Base-by-base conservation (phyloP, 1,284 basidiomycete genomes). In the Clitocybe nebularis region DNA sequence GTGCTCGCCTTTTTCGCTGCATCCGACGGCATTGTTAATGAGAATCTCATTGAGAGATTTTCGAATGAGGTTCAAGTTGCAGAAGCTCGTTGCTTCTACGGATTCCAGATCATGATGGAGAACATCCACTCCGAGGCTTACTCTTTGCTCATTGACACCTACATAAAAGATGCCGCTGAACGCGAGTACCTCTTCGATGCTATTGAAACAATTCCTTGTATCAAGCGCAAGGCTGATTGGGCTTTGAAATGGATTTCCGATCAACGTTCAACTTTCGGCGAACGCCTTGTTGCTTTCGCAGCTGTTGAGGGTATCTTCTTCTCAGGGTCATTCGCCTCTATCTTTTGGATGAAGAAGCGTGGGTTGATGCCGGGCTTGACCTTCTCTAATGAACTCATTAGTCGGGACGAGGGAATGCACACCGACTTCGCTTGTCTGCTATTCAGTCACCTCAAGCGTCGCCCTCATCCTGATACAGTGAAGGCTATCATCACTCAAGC, bases 21-120 rank as follows among this genome's bases (percentile, higher is more conserved):
- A 0, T 97, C 93, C 0, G 94, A 98, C 55, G 94, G 95, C 43
- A 97, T 99, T 48, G 93, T 99, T 61, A 97, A 98, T 68, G 94
- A 98, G 64, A 98, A 98, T 67, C 76, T 98, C 0, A 77, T 97
- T 44, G 93, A 98, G 68, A 84, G 93, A 26, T 98, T 96, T 71
- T 93, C 90, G 23, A 84, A 85, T 46, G 94, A 98, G 64, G 93
- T 98, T 0, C 93, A 98, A 64, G 83, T 76, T 6, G 91, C 94
- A 20, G 94, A 98, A 68, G 95, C 94, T 8, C 89, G 94, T 26
- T 96, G 90, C 65, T 99, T 99, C 73, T 98, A 98, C 62, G 95
- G 95, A 13, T 98, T 98, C 77, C 95, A 98, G 62, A 95, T 98
- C 63, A 98, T 97, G 94, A 98, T 97, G 89, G 95, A 98, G 66